Percentiles rank a stretch among this genome's conserved stretches.
These are phyloP conservation scores for Kuraishia piskuri DNA, from an alignment of 805 yeast species.

Conservation along the genomic window DNA sequence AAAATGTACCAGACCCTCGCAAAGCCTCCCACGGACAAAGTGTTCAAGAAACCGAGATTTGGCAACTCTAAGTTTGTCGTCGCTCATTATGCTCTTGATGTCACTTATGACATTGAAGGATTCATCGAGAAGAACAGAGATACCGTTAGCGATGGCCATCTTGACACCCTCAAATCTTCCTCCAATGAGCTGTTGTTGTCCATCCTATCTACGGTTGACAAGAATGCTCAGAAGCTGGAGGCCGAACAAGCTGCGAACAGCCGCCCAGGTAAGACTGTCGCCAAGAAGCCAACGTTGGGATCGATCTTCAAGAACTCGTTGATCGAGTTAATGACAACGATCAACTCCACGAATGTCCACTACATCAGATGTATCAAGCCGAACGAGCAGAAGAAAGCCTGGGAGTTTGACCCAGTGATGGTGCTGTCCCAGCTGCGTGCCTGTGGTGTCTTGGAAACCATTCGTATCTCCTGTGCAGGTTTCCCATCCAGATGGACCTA, in stretches of 20 bases:
- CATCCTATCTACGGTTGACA: slow-evolving; percentile 58
- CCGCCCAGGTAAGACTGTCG: slow-evolving; percentile 27
- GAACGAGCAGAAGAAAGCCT: slow-evolving; percentile 86
- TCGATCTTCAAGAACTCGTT: slow-evolving; percentile 88
- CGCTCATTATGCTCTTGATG: slow-evolving; percentile 92
- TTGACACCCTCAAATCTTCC: slow-evolving; percentile 71
- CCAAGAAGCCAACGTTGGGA: slow-evolving; percentile 87
- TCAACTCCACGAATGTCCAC: slow-evolving; percentile 91
- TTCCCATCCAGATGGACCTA: slow-evolving; percentile 96
- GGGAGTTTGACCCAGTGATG: slow-evolving; percentile 95
- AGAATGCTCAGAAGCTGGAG: slow-evolving; percentile 35
- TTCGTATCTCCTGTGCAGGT: slow-evolving; percentile 94
- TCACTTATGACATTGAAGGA: slow-evolving; percentile 85
- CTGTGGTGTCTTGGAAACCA: slow-evolving; percentile 97
- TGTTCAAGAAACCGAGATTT: slow-evolving; percentile 88
- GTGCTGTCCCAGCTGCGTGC: slow-evolving; percentile 93
- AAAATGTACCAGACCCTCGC: slow-evolving; percentile 82
- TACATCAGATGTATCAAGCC: slow-evolving; percentile 97
- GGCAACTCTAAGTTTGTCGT: slow-evolving; percentile 89
- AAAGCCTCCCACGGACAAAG: slow-evolving; percentile 65
- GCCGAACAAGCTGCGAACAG: slow-evolving; percentile 23
- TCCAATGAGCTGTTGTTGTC: slow-evolving; percentile 56
- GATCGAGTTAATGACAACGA: slow-evolving; percentile 83
- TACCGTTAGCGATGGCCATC: slow-evolving; percentile 92
- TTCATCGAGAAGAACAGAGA: slow-evolving; percentile 96